Percentiles rank a stretch among this genome's conserved stretches.
phyloP scores from a whole-genome alignment of 768 basidiomycete genomes.

The Tylopilus sp. region DNA sequence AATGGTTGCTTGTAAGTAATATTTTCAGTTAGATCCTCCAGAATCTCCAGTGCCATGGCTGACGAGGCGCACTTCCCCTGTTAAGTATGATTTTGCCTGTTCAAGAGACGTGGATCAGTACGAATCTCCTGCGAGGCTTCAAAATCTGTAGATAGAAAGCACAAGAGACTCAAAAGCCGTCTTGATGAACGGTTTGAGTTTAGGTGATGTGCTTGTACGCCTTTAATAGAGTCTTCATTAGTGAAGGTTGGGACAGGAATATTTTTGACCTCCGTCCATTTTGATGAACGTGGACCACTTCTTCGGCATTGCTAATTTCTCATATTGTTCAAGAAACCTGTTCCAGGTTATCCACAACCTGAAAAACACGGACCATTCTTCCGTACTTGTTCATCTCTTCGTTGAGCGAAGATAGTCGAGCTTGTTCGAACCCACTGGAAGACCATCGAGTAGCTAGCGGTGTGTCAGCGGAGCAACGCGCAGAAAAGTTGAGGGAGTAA shows the following conservation, averaged over 20 bases:
- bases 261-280: conserved; percentile 76
- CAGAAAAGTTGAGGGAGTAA: conserved; percentile 27
- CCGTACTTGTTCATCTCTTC: conserved; percentile 51
- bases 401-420: conserved; percentile 58
- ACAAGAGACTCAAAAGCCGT: conserved; percentile 50
- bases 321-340: conserved; percentile 67
- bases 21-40: conserved; percentile 36
- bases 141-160: conserved; percentile 76
- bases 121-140: conserved; percentile 73
- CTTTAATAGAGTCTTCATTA: conserved; percentile 34
- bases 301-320: conserved; percentile 38
- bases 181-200: conserved; percentile 53
- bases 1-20: conserved; percentile 45
- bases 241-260: conserved; percentile 24
- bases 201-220: conserved; percentile 66
- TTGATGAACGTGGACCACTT: conserved; percentile 81
- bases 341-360: conserved; percentile 71
- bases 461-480: conserved; percentile 3
- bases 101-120: conserved; percentile 70
- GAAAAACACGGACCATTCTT: conserved; percentile 64
- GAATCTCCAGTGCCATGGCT: conserved; percentile 45
- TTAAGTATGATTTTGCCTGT: conserved; percentile 64
- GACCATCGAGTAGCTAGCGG: conserved; percentile 74
- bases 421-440: conserved; percentile 70
- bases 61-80: conserved; percentile 67